phyloP scores from a whole-genome alignment of 139 green algal species.

The Chlorella sp. region DNA sequence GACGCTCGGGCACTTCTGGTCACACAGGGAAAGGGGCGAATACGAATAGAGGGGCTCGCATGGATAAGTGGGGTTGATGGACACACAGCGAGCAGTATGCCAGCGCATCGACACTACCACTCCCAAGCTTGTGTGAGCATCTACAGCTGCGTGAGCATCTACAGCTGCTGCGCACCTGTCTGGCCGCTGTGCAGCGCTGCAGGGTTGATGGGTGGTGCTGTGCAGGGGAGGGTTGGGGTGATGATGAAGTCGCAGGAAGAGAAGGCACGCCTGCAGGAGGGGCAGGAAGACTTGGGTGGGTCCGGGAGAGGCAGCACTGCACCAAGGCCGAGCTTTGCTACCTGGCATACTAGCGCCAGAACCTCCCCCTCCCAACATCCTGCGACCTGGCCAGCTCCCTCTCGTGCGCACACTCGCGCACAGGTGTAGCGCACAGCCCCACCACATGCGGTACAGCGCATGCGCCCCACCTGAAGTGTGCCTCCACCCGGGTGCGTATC shows the following conservation, averaged over 20 bases:
- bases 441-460: neutral
- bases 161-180: neutral
- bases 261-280: conserved; percentile 17
- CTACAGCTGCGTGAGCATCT: neutral
- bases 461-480: conserved; percentile 50
- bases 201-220: conserved; percentile 60
- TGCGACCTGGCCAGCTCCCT: no score
- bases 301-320: neutral
- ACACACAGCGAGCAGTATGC: neutral
- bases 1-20: no score
- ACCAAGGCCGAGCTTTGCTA: no score
- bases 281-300: no score
- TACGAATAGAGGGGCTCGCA: neutral
- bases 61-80: neutral
- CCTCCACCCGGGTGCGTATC: conserved; percentile 57
- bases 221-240: conserved; percentile 64
- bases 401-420: neutral
- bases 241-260: conserved; percentile 62
- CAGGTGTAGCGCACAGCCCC: no score
- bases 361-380: no score
- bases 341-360: no score
- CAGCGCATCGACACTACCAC: neutral
- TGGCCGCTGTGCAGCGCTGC: conserved; percentile 44
- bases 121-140: neutral
- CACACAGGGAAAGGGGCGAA: neutral